phyloP scores from a whole-genome alignment of 2,329 filamentous ascomycete species.

The Aspergillus sp. region DNA sequence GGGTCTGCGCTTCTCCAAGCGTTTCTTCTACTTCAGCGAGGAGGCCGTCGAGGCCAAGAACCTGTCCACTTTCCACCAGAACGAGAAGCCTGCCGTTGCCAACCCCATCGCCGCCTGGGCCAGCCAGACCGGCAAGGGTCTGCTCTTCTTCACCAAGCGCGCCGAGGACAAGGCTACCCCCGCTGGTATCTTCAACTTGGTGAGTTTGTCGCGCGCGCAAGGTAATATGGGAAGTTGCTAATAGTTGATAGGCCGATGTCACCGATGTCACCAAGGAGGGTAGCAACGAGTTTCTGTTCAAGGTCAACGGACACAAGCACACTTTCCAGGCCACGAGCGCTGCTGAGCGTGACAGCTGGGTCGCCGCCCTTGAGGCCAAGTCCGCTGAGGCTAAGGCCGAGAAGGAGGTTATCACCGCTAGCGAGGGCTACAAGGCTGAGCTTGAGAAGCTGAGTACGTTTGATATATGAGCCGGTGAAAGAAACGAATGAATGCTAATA shows the following conservation, averaged over 20 bases:
- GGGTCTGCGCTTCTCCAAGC: constrained; percentile 87
- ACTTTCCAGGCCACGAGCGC: constrained; percentile 77
- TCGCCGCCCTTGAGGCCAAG: constrained; percentile 78
- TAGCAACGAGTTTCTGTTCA: constrained; percentile 79
- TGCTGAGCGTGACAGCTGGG: constrained; percentile 89
- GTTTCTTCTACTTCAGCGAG: constrained; percentile 83
- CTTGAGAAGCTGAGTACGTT: constrained; percentile 68
- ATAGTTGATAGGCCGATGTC: constrained; percentile 57
- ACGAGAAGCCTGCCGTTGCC: constrained; percentile 78
- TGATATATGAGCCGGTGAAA: not conserved
- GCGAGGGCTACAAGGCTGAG: constrained; percentile 85
- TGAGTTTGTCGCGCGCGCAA: constrained; percentile 48
- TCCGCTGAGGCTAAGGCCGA: constrained; percentile 81
- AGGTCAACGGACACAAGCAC: constrained; percentile 85
- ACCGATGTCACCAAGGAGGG: constrained; percentile 75
- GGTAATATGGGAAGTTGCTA: constrained; percentile 21
- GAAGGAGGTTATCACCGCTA: constrained; percentile 69
- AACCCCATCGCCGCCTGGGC: constrained; percentile 87
- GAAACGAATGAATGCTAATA: constrained; percentile 16
- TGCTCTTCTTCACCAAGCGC: constrained; percentile 88
- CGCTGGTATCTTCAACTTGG: constrained; percentile 79
- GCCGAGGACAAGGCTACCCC: constrained; percentile 77
- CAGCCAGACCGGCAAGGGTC: constrained; percentile 88
- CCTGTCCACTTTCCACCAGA: constrained; percentile 75
- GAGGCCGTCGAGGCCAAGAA: constrained; percentile 73